Evolutionary conservation across 2,329 filamentous ascomycete genomes (phyloP).

Genomic region (Myriosclerotinia curreyana): DNA sequence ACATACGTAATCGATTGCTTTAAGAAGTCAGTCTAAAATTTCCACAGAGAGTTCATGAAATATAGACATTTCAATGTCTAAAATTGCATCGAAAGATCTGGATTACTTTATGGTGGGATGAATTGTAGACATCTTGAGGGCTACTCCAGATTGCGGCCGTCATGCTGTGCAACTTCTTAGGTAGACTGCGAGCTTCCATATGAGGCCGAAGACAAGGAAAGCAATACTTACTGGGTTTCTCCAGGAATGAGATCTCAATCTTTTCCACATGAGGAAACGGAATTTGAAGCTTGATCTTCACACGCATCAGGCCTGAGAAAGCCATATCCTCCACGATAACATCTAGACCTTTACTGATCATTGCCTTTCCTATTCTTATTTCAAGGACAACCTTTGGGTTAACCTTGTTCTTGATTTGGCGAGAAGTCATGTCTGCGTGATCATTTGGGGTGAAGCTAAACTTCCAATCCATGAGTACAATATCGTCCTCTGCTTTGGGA

Average conservation of each 20-base stretch:
- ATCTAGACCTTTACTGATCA: conserved; percentile 95
- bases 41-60: neutral
- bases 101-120: neutral
- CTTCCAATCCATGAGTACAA: conserved; percentile 99
- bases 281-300: conserved; percentile 96
- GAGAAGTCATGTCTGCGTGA: conserved; percentile 81
- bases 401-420: conserved; percentile 90
- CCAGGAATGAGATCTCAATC: conserved; percentile 92
- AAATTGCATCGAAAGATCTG: neutral
- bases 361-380: conserved; percentile 89
- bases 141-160: neutral
- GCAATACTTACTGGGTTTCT: conserved; percentile 54
- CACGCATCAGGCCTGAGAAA: conserved; percentile 90
- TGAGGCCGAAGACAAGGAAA: conserved; percentile 7
- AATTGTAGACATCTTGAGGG: neutral
- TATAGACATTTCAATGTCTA: neutral
- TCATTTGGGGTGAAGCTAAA: conserved; percentile 99
- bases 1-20: conserved; percentile 89
- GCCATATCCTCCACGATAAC: conserved; percentile 98
- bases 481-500: conserved; percentile 89
- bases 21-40: conserved; percentile 18
- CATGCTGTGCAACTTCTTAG: neutral
- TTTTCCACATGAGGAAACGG: conserved; percentile 94
- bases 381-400: conserved; percentile 97
- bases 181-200: too few species aligned